Evolutionary conservation across 2,329 filamentous ascomycete genomes (phyloP), one percentile per base, ranked within the genome.

Genomic region (Botrytis paeoniae): DNA sequence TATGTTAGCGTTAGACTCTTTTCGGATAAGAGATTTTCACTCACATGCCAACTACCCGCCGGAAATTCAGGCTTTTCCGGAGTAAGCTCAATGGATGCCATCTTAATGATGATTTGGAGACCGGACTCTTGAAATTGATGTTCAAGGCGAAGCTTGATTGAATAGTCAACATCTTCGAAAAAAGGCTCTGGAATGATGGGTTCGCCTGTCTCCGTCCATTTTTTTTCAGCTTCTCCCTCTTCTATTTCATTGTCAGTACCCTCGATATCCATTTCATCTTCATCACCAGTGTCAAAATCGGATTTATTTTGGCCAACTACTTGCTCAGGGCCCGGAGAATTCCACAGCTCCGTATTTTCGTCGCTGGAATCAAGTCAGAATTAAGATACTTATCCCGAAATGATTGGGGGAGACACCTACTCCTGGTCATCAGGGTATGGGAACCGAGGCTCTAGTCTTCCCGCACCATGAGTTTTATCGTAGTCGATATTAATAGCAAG

Each of bases 91-190:
- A 91, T 86, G 51, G 84, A 86, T 1, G 88, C 85, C 75, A 92
- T 82, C 77, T 91, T 91, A 45, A 91, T 85, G 68, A 92, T 89
- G 51, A 92, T 80, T 76, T 92, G 90, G 5, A 92, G 77, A 3
- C 86, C 85, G 3, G 71, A 66, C 10, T 73, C 1, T 37, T 74
- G 51, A 74, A 78, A 39, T 76, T 75, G 57, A 48, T 60, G 10
- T 59, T 57, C 1, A 74, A 57, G 60, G 72, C 48, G 10, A 37
- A 57, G 14, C 70, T 37, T 32, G n/a, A 14, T 32, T 10, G 39
- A 32, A 37, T 70, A 70, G 5, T 70, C 20, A 16, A 70, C 32
- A 48, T 70, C 29, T 29, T 39, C 0, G 41, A 70, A 70, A 20
- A 7, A 39, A 16, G 29, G 29, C 29, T 61, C 57, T 22, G 32